These are phyloP conservation scores for Daldinia decipiens DNA, from an alignment of 495 filamentous ascomycete genomes.

Conservation along the genomic window DNA sequence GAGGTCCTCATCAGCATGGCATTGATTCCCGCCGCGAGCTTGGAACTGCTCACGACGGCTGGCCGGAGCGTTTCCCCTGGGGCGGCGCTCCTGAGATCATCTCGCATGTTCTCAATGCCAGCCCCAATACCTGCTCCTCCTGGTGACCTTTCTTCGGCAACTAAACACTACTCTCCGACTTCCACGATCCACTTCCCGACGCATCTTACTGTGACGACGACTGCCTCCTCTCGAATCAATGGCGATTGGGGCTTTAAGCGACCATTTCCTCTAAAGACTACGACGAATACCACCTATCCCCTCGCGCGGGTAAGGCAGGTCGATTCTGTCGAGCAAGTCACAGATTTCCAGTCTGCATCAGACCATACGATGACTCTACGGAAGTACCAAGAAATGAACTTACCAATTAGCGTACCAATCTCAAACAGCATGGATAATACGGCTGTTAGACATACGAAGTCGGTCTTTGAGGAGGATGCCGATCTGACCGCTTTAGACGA, in stretches of 20 bases:
- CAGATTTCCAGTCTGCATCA: slow-evolving; percentile 84
- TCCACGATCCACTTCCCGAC: slow-evolving; percentile 83
- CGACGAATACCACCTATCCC: slow-evolving; percentile 74
- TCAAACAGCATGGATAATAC: slow-evolving; percentile 35
- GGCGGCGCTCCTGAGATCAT: slow-evolving; percentile 67
- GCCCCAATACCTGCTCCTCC: slow-evolving; percentile 58
- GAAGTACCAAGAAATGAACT: slow-evolving; percentile 82
- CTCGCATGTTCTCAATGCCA: slow-evolving; percentile 68
- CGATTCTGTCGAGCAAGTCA: slow-evolving; percentile 91
- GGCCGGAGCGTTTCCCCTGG: slow-evolving; percentile 64
- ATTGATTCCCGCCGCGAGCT: slow-evolving; percentile 36
- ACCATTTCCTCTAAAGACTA: slow-evolving; percentile 78
- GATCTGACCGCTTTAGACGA: slow-evolving; percentile 60
- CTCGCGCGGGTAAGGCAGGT: slow-evolving; percentile 75
- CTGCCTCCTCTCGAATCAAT: slow-evolving; percentile 72
- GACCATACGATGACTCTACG: slow-evolving; percentile 83
- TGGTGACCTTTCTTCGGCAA: slow-evolving; percentile 48
- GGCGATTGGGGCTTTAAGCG: slow-evolving; percentile 98
- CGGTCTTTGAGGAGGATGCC: slow-evolving; percentile 68
- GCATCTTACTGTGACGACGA: slow-evolving; percentile 84
- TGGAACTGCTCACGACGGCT: slow-evolving; percentile 38
- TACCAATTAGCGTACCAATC: slow-evolving; percentile 62
- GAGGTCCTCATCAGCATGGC: slow-evolving; percentile 18
- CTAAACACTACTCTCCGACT: slow-evolving; percentile 55
- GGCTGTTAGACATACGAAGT: slow-evolving; percentile 28